A percentile compares a stretch with the other conserved stretches of the same genome.
Evolutionary conservation across 75 land plant species (phyloP).

Genomic region (Sequoiadendron giganteum): DNA sequence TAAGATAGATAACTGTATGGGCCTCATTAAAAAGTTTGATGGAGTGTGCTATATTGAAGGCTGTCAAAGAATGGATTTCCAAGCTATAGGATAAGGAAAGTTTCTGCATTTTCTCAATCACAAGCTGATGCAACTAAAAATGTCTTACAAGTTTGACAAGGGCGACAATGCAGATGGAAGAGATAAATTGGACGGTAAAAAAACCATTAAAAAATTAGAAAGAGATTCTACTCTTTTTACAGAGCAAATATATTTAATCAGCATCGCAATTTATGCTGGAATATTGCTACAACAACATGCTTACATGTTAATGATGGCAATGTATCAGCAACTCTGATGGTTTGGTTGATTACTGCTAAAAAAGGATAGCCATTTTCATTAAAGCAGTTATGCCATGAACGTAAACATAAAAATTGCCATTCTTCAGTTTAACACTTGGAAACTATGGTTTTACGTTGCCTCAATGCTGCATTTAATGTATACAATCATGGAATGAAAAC

Average conservation of each 20-base stretch:
- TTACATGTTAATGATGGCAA: background rate
- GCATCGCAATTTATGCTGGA: no score
- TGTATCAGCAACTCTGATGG: background rate
- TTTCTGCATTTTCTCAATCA: background rate
- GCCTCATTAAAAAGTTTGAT: background rate
- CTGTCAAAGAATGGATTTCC: background rate
- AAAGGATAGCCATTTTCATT: background rate
- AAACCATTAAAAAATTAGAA: no score
- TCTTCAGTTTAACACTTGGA: background rate
- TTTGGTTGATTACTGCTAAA: background rate
- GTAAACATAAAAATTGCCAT: no score
- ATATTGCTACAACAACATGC: background rate
- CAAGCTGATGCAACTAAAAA: background rate
- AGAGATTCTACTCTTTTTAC: no score
- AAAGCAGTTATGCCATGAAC: background rate
- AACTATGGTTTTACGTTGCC: background rate
- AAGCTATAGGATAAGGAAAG: background rate
- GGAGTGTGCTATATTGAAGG: background rate
- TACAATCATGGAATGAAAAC: background rate
- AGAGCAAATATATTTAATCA: no score
- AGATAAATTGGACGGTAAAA: no score
- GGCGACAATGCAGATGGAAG: no score
- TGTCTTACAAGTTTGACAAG: no score
- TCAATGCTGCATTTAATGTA: background rate
- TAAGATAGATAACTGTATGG: no score